Percentiles rank a stretch among this genome's conserved stretches.
These are phyloP conservation scores for Heterococcus sp. DNA, from an alignment of 108 stramenopile species.

Conservation along the genomic window DNA sequence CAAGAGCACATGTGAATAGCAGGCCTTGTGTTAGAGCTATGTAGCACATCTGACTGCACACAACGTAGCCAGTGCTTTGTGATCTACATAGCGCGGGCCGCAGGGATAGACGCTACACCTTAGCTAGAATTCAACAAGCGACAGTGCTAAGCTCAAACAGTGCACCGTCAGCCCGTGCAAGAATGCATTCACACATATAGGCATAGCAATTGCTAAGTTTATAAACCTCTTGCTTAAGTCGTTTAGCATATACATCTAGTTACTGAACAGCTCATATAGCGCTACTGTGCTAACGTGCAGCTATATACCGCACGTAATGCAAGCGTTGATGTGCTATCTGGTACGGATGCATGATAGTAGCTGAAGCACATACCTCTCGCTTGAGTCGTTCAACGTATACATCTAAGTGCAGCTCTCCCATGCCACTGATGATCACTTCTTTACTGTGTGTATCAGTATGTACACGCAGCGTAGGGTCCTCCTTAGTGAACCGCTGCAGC, in stretches of 20 bases:
- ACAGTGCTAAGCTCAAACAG: not conserved
- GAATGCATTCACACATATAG: too few relatives aligned
- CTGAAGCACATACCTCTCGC: slow-evolving; percentile 1
- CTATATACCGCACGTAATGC: not conserved
- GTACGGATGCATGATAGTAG: not conserved
- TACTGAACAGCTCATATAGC: not conserved
- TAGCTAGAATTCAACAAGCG: not conserved
- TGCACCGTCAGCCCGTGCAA: not conserved
- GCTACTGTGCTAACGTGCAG: not conserved
- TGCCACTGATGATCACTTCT: slow-evolving; percentile 96
- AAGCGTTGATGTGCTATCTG: not conserved
- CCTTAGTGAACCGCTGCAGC: slow-evolving; percentile 83
- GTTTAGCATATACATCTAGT: not conserved
- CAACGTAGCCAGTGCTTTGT: too few relatives aligned
- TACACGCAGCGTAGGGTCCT: slow-evolving; percentile 96
- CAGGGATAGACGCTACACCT: not conserved
- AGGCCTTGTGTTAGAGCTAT: not conserved
- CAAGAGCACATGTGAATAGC: not conserved
- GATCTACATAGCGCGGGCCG: not conserved
- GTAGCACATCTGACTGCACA: not conserved
- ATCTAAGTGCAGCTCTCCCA: slow-evolving; percentile 99
- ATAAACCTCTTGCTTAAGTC: not conserved
- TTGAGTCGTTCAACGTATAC: slow-evolving; percentile 96
- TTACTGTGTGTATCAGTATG: slow-evolving; percentile 84
- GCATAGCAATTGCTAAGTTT: too few relatives aligned